Conservation (phyloP, 2,329 filamentous ascomycete species). For the Westerdykella aurantiaca region DNA sequence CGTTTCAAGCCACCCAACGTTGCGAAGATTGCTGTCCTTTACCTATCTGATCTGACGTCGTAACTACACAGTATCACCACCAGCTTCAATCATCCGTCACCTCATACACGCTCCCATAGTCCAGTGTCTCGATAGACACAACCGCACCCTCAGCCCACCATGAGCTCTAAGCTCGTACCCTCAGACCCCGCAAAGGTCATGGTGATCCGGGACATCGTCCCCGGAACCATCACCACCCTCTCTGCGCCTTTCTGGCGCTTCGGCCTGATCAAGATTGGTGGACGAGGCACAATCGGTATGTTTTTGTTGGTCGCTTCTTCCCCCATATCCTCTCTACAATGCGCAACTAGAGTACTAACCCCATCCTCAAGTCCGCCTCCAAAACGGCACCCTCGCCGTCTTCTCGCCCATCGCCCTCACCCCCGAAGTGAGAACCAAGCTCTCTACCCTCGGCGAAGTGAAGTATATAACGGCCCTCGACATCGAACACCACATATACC, state of each 20-base stretch:
- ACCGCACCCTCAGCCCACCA: slow-evolving; percentile 9
- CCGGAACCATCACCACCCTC: slow-evolving; percentile 65
- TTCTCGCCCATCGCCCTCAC: slow-evolving; percentile 91
- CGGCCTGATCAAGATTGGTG: slow-evolving; percentile 74
- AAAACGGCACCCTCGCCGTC: slow-evolving; percentile 71
- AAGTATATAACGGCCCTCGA: slow-evolving; percentile 84
- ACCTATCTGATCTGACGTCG: no score
- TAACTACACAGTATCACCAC: no score
- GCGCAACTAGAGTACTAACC: slow-evolving; percentile 6
- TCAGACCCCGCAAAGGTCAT: slow-evolving; percentile 75
- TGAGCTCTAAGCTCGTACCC: slow-evolving; percentile 40
- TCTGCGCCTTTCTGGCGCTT: slow-evolving; percentile 81
- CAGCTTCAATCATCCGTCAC: no score
- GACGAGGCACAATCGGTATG: slow-evolving; percentile 74
- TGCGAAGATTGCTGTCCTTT: no score
- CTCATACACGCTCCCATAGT: no score
- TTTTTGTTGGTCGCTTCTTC: slow-evolving; percentile 13
- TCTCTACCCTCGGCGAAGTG: slow-evolving; percentile 58
- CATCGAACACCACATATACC: slow-evolving; percentile 90
- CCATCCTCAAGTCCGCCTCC: slow-evolving; percentile 60
- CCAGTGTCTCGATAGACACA: no score
- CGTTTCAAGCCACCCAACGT: no score
- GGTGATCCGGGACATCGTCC: slow-evolving; percentile 81
- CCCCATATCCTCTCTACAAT: no score
- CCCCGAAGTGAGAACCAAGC: slow-evolving; percentile 60